Percentiles rank a stretch among this genome's conserved stretches.
Evolutionary conservation across 768 basidiomycete genomes (phyloP).

Genomic region (Pisolithus albus): DNA sequence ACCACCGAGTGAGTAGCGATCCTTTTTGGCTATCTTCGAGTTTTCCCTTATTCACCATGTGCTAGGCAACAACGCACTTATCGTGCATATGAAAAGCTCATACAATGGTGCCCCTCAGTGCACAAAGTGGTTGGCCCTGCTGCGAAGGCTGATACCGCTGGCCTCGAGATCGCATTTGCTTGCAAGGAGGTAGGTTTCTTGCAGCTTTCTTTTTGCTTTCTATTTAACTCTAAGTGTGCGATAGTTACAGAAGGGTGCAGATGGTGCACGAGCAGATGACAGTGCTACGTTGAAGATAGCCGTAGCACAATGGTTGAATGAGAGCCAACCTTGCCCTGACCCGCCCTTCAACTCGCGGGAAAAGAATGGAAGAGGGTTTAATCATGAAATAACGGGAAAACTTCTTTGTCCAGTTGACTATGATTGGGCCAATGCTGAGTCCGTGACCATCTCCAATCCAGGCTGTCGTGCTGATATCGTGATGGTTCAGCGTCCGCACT

Average conservation of each 20-base stretch:
- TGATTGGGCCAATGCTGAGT: slow-evolving; percentile 7
- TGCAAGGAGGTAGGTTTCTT: too few relatives aligned
- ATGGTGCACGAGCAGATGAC: slow-evolving; percentile 11
- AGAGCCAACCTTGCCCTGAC: background rate
- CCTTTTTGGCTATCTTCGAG: too few relatives aligned
- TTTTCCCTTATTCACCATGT: too few relatives aligned
- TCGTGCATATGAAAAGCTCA: too few relatives aligned
- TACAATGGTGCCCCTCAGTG: too few relatives aligned
- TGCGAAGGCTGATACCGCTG: too few relatives aligned
- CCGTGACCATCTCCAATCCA: background rate
- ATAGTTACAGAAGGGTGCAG: slow-evolving; percentile 11
- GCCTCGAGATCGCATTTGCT: too few relatives aligned
- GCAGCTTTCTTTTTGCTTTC: too few relatives aligned
- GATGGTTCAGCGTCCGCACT: background rate
- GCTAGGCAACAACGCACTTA: too few relatives aligned
- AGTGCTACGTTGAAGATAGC: background rate
- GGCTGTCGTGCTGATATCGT: background rate
- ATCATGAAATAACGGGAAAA: slow-evolving; percentile 4
- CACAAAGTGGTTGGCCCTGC: too few relatives aligned
- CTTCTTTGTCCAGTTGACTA: slow-evolving; percentile 12
- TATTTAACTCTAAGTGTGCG: too few relatives aligned
- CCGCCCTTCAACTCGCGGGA: background rate
- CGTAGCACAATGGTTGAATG: slow-evolving; percentile 6
- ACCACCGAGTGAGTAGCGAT: too few relatives aligned
- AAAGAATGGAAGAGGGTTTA: slow-evolving; percentile 2